These are phyloP conservation scores for Salix exigua DNA, from an alignment of 345 rosid species.

Conservation along the genomic window DNA sequence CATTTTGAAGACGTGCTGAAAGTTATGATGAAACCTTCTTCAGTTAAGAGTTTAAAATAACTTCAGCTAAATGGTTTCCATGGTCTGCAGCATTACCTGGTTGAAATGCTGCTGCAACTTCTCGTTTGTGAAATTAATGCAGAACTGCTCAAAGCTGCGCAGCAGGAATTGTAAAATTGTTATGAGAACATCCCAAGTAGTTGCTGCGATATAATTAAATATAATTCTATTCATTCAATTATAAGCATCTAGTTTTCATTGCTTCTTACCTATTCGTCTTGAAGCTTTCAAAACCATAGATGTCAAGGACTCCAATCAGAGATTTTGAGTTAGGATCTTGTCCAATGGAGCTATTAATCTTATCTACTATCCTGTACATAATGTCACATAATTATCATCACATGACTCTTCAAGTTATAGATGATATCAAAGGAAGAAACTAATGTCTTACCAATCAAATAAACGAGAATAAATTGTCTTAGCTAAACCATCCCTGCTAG, in stretches of 20 bases:
- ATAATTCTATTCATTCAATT: background rate
- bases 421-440: background rate
- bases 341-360: conserved; percentile 80
- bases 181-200: background rate
- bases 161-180: conserved; percentile 12
- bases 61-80: conserved; percentile 4
- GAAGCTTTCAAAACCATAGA: conserved; percentile 95
- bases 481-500: conserved; percentile 86
- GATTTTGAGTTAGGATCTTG: conserved; percentile 81
- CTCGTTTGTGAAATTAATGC: conserved; percentile 93
- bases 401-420: background rate
- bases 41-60: conserved; percentile 4
- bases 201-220: background rate
- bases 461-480: conserved; percentile 84
- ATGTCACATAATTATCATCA: conserved; percentile 14
- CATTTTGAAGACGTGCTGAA: conserved; percentile 98
- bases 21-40: conserved; percentile 16
- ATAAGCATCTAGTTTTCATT: background rate
- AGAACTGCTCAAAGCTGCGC: conserved; percentile 91
- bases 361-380: conserved; percentile 72
- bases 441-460: conserved; percentile 71
- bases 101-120: conserved; percentile 97
- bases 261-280: conserved; percentile 66
- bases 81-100: conserved; percentile 49
- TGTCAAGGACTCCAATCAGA: conserved; percentile 88